Conservation (phyloP, 2,329 filamentous ascomycete species). For the Zymoseptoria ardabiliae region DNA sequence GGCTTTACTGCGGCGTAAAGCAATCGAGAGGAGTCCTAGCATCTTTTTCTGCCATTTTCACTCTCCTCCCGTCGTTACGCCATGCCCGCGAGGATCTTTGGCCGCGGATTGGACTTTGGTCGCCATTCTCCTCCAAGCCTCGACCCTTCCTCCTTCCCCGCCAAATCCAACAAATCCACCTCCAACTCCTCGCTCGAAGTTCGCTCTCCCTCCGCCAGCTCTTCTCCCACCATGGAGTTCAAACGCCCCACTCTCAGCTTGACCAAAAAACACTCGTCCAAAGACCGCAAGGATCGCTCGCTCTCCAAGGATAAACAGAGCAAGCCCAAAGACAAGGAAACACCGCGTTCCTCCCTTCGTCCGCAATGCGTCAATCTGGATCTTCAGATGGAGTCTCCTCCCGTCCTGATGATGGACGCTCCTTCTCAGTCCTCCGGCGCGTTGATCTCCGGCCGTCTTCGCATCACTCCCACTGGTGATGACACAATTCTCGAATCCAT, state of each 20-base stretch:
- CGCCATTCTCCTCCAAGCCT: slow-evolving; percentile 6
- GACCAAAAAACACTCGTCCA: slow-evolving; percentile 15
- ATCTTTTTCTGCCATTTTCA: not conserved
- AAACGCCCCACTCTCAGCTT: slow-evolving; percentile 24
- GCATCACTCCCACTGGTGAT: slow-evolving; percentile 60
- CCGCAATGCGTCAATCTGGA: slow-evolving; percentile 46
- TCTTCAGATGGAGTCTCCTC: slow-evolving; percentile 73
- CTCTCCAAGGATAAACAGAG: slow-evolving; percentile 22
- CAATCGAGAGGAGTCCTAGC: not conserved
- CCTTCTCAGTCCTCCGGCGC: slow-evolving; percentile 72
- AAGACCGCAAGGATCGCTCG: slow-evolving; percentile 3
- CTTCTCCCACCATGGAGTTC: slow-evolving; percentile 27
- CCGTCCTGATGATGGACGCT: slow-evolving; percentile 73
- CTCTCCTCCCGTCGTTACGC: not conserved
- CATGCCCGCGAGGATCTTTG: slow-evolving; percentile 30
- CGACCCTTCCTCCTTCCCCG: slow-evolving; percentile 8
- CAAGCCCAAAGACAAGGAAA: slow-evolving; percentile 6
- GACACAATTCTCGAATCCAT: slow-evolving; percentile 63
- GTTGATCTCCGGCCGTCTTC: slow-evolving; percentile 75
- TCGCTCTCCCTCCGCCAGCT: slow-evolving; percentile 14
- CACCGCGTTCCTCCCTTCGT: slow-evolving; percentile 10
- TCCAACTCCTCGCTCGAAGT: slow-evolving; percentile 9
- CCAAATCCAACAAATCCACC: slow-evolving; percentile 12
- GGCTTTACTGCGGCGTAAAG: not conserved
- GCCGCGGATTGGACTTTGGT: slow-evolving; percentile 23